Evolutionary conservation across 352 stramenopile species (phyloP), one percentile per base, ranked within the genome.

Genomic region (Pythium phragmiticola): DNA sequence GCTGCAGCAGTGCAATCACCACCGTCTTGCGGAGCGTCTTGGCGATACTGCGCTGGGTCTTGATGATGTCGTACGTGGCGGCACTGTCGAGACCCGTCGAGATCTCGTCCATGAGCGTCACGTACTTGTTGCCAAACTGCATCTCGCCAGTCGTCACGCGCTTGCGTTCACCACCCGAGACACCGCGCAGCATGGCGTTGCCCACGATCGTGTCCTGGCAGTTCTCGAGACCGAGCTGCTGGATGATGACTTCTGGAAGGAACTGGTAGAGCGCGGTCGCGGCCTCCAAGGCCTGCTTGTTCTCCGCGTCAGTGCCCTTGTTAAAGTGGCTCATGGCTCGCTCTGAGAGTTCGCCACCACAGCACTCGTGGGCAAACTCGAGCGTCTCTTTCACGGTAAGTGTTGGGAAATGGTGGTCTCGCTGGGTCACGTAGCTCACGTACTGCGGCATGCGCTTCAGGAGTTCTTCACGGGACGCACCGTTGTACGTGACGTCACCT

Each of bases 31-130:
- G 69, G 49, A 78, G 65, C 48, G 59, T 65, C 17, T 48, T 57
- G 33, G 73, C 75, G 14, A 76, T 52, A 54, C 75, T 66, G n/a
- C 60, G 70, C 11, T 95, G 60, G 11, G 47, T 70, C 43, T 65
- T 70, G 64, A 90, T 74, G 66, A 98, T 98, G 64, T 98, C 91
- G 65, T 78, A 97, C 2, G 91, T 96, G 4, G 89, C 93, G 0
- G 88, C 82, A 42, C 81, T 87, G 76, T 98, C 92, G 8, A 98
- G 76, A 2, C 94, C 94, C 30, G 90, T 98, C 47, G 75, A 92
- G 67, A 98, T 97, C 74, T 96, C 86, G 70, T 98, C 92, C 67
- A 87, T 83, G 47, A 94, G 74, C 8, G 82, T 47, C 13, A 97
- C 77, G n/a, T 70, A 78, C 63, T 79, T 76, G 46, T 76, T 63